Evolutionary conservation across 2,329 filamentous ascomycete species (phyloP).

Genomic region (Talaromyces funiculosus): DNA sequence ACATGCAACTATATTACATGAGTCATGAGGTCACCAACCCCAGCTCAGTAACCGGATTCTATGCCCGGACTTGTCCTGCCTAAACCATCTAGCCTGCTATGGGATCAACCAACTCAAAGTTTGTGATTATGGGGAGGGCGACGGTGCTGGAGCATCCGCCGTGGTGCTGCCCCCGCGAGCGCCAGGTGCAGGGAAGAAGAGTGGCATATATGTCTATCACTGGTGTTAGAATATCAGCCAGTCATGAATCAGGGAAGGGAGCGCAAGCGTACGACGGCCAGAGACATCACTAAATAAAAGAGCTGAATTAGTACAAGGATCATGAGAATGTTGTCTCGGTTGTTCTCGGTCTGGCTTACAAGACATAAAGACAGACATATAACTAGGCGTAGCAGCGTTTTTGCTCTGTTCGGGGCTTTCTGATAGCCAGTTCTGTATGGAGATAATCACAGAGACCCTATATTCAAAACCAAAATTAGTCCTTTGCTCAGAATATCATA

Average conservation of each 20-base stretch:
- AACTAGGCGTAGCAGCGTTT: slow-evolving; percentile 61
- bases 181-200: slow-evolving; percentile 56
- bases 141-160: slow-evolving; percentile 45
- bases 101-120: neutral
- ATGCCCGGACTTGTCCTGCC: neutral
- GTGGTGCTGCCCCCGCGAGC: slow-evolving; percentile 31
- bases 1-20: slow-evolving; percentile 3
- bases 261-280: slow-evolving; percentile 44
- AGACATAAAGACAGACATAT: slow-evolving; percentile 74
- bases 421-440: slow-evolving; percentile 45
- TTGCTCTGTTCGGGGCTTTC: slow-evolving; percentile 50
- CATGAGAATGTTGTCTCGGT: neutral
- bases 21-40: slow-evolving; percentile 1
- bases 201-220: slow-evolving; percentile 56
- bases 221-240: slow-evolving; percentile 13
- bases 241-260: neutral
- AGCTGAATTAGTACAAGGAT: neutral
- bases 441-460: slow-evolving; percentile 45
- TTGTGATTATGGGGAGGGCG: slow-evolving; percentile 24
- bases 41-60: neutral
- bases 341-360: slow-evolving; percentile 46
- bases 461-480: neutral
- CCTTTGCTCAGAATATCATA: neutral
- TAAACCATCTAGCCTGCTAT: neutral
- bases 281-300: slow-evolving; percentile 51